Percentiles rank a stretch among this genome's conserved stretches.
These are phyloP conservation scores for Pseudogymnoascus destructans DNA, from an alignment of 2,329 filamentous ascomycete genomes.

Conservation along the genomic window DNA sequence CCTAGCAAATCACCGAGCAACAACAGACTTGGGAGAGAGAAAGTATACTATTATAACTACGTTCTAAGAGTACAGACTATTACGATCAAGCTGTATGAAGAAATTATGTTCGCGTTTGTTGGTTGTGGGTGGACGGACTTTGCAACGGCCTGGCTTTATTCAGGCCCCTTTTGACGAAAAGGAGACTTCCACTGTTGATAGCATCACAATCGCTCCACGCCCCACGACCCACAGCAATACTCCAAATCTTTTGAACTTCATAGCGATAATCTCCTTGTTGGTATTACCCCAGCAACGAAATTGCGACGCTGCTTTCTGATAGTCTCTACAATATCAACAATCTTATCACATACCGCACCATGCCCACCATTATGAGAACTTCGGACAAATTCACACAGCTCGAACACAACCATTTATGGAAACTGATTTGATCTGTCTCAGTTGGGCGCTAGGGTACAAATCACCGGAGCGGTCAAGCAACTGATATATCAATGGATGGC, in stretches of 20 bases:
- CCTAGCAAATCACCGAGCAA: neutral
- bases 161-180: neutral
- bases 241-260: neutral
- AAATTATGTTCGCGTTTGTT: neutral
- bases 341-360: neutral
- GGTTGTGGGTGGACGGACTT: neutral
- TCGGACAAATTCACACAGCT: neutral
- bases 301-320: neutral
- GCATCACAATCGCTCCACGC: neutral
- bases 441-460: too few species aligned
- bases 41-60: neutral
- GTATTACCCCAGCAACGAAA: neutral
- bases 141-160: neutral
- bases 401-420: neutral
- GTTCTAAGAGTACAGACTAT: neutral
- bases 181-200: neutral
- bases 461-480: too few species aligned
- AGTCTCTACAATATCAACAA: neutral
- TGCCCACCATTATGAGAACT: neutral
- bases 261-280: neutral
- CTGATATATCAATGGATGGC: too few species aligned
- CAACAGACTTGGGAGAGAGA: neutral
- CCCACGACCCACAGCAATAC: neutral
- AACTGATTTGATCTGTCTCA: too few species aligned
- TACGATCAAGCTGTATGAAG: neutral